Evolutionary conservation across 345 rosid species (phyloP), one percentile per base, ranked within the genome.

Genomic region (Boechera divaricarpa): DNA sequence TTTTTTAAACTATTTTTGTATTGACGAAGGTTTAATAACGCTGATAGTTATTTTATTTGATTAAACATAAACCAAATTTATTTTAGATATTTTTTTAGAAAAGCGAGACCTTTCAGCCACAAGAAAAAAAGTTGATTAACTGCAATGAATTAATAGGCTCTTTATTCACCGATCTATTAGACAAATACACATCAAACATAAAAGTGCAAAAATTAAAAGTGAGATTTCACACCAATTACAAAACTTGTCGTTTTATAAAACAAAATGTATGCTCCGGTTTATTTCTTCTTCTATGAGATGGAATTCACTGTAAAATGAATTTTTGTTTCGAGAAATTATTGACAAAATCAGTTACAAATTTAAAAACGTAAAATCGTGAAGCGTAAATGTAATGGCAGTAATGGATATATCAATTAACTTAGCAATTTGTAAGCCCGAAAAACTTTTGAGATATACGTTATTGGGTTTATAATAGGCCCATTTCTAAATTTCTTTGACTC

Each of bases 211-310:
- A 0, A 12, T 6, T 18, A 2, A 77, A 77, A 77, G 81, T 77
- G 76, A 71, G 67, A 77, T 70, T 77, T 77, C 13, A 64, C 44
- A 77, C 72, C 76, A 77, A 76, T 77, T 55, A 26, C 44, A 63
- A 69, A 15, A 47, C 67, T 56, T 65, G 64, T 55, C 54, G n/a
- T 70, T 62, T 70, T 33, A 63, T 8, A 33, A 54, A 69, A 62
- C 33, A 62, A 62, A 76, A 41, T 39, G 69, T 52, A 60, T 21
- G 39, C 39, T 69, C 38, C 7, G 2, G 2, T 21, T 9, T 35
- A 18, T 49, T 24, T 58, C 21, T 9, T 38, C 18, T 38, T 29
- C 57, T 10, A 24, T 42, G 21, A 29, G 32, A 4, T 32, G 52
- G 44, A 70, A 4, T 49, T 54, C 26, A 70, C 6, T 44, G 59